Conservation (phyloP, 1,139 yeast species). For the Blastobotrys buckinghamii region DNA sequence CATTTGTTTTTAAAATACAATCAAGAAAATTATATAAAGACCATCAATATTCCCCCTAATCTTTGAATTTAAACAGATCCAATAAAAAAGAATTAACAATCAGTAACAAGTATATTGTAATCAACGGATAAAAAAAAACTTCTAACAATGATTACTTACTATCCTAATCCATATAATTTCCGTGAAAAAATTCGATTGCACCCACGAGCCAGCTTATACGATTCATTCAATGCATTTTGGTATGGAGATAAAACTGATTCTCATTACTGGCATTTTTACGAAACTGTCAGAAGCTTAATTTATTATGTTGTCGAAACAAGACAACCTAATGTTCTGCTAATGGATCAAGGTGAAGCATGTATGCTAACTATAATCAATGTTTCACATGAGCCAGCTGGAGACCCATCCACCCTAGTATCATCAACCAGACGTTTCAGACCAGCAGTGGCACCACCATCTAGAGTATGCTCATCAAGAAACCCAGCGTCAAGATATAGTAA, state of each 20-base stretch:
- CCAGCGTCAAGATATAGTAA: background rate
- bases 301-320: background rate
- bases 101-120: background rate
- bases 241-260: background rate
- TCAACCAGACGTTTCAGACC: too few relatives aligned
- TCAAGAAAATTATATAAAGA: too few relatives aligned
- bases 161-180: background rate
- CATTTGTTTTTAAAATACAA: too few relatives aligned
- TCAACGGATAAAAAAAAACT: background rate
- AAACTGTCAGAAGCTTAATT: background rate
- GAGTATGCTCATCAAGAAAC: background rate
- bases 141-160: slow-evolving; percentile 1
- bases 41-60: too few relatives aligned
- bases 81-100: too few relatives aligned
- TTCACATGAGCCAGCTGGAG: background rate
- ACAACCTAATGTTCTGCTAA: background rate
- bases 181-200: background rate
- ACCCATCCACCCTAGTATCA: background rate
- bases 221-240: background rate
- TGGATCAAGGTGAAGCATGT: background rate
- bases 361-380: slow-evolving; percentile 1
- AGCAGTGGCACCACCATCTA: background rate
- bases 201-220: background rate
- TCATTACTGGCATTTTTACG: background rate
- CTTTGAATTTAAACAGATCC: too few relatives aligned